Base-by-base conservation (phyloP, 2,329 filamentous ascomycete genomes). In the Xylariaceae sp. region DNA sequence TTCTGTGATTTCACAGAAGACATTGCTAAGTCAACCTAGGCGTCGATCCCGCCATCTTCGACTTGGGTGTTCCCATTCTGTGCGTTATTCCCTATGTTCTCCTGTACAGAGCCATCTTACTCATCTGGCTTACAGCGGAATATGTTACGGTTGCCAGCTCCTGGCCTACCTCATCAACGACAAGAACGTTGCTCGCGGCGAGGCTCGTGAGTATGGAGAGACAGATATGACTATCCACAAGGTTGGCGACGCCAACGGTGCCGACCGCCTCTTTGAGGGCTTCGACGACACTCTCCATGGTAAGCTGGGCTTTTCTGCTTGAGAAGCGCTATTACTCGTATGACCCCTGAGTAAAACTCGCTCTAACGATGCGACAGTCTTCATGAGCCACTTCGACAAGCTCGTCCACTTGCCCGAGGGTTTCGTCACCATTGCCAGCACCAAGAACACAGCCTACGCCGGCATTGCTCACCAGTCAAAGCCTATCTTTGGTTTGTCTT, bases 321-420 rank as follows among this genome's bases (percentile, higher is more conserved):
- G 52, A 8, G 18, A n/a, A 8, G 23, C 51, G 23, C 3, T 54
- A 18, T 42, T 11, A 1, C 9, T 11, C 18, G 13, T 11, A 17
- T 23, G 37, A 18, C 2, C 34, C 17, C 4, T 42, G 23, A 37
- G 9, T 37, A 4, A 6, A 52, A 30, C 4, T 44, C 10, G 11
- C 45, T 48, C 47, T 62, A 52, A 59, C 53, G 17, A 6, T 44
- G 6, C 5, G 78, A 2, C 37, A 63, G 64, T 90, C 11, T 93
- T 84, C 82, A 97, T 97, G 92, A 89, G 84, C 66, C 93, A 97
- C 73, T 87, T 86, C 60, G 92, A 97, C 76, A 96, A 96, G 80
- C 82, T 97, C 9, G 82, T 81, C 45, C 77, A 82, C 57, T 79
- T 96, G 45, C 92, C 92, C 7, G 78, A 87, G 42, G 83, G 80